Conservation (phyloP, 225 moss, liverwort and hornwort genomes). For the Bryum argenteum region DNA sequence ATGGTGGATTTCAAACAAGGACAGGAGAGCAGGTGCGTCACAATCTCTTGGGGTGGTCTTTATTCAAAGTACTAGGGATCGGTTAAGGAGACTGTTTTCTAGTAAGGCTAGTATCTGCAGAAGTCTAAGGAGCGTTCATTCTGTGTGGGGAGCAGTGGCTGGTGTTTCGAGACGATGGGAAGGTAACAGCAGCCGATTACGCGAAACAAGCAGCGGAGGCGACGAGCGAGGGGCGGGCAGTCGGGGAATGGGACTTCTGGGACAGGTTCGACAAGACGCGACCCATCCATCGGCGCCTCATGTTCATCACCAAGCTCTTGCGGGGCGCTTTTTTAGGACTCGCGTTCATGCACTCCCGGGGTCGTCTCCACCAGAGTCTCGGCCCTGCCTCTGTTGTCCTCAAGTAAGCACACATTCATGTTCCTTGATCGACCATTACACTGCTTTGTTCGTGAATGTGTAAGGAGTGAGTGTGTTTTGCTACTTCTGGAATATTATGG, state of each 20-base stretch:
- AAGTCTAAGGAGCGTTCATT: not conserved
- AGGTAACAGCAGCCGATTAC: conserved; percentile 83
- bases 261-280: conserved; percentile 80
- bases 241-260: conserved; percentile 97
- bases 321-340: conserved; percentile 82
- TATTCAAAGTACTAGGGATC: too few relatives aligned
- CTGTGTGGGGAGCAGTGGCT: conserved; percentile 69
- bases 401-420: conserved; percentile 47
- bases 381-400: conserved; percentile 89
- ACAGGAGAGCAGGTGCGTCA: conserved; percentile 84
- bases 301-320: conserved; percentile 81
- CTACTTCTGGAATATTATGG: not conserved
- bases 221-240: conserved; percentile 64
- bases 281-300: conserved; percentile 70
- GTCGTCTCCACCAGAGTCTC: conserved; percentile 91
- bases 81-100: too few relatives aligned
- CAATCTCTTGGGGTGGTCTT: not conserved
- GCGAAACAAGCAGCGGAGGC: conserved; percentile 78
- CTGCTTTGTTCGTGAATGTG: too few relatives aligned
- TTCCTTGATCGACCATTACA: not conserved
- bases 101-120: not conserved
- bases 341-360: conserved; percentile 86
- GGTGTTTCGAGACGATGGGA: conserved; percentile 89
- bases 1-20: conserved; percentile 91
- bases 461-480: too few relatives aligned